Base-by-base conservation (phyloP, 352 stramenopile genomes). In the Poterioochromonas sp. region DNA sequence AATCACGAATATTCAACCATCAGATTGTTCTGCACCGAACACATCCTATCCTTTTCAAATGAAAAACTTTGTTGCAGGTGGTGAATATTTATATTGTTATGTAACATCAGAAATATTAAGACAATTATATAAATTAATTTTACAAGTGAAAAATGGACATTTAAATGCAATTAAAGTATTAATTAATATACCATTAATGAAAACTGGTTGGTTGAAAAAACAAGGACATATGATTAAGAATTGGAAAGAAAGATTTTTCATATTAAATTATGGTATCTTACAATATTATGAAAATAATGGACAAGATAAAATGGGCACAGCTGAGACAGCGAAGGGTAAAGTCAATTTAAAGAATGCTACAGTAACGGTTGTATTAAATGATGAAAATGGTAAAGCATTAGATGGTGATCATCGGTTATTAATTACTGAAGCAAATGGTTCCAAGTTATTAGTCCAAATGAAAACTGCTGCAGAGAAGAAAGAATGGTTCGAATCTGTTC, bases 151-250 rank as follows among this genome's bases (percentile, higher is more conserved):
- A 3, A 44, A 11, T 26, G 3, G 34, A 29, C 11, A 35, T 5
- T 22, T 29, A 5, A 29, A 11, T 41, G 15, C 32, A 26, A 20
- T 40, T 5, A 71, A 43, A 3, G 26, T 26, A 29, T 3, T 71
- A 8, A 44, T 71, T 5, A 41, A 71, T 26, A 71, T 71, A n/a
- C 62, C 62, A 29, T 11, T 43, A n/a, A 44, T 71, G 8, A 44
- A 43, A 29, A 41, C 11, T n/a, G 62, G 62, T 29, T 71, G 32
- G 15, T 47, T 71, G 62, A 41, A 47, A 29, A 71, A 71, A 29
- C 62, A 71, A 47, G 65, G 65, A 26, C 65, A 74, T 74, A 2
- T 74, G 2, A n/a, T 74, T 51, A 53, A 39, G 40, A 74, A 74
- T 54, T 74, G 65, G 65, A 53, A 54, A 35, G 18, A 2, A 12